These are phyloP conservation scores for Irpex sp. DNA, from an alignment of 1,284 basidiomycete genomes.

Conservation along the genomic window DNA sequence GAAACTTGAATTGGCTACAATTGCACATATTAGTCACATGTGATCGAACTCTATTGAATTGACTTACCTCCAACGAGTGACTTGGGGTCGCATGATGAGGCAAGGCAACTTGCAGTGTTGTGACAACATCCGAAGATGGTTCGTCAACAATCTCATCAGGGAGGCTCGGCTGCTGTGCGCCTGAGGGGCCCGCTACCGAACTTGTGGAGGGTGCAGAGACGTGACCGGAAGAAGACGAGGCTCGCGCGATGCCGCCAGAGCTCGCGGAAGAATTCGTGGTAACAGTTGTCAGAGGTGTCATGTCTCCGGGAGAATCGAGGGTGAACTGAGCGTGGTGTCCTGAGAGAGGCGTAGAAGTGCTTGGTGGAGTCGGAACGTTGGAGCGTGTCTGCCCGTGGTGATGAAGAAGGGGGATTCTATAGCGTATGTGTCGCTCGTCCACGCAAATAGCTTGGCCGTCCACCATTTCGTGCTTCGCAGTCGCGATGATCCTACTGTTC, in stretches of 20 bases:
- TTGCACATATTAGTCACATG: conserved; percentile 1
- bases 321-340: conserved; percentile 15
- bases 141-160: conserved; percentile 20
- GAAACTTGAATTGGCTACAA: conserved; percentile 60
- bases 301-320: conserved; percentile 20
- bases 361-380: conserved; percentile 15
- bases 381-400: conserved; percentile 16
- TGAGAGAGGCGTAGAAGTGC: conserved; percentile 8
- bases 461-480: conserved; percentile 68
- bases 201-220: conserved; percentile 1
- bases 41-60: background rate
- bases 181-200: background rate
- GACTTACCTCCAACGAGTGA: conserved; percentile 50
- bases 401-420: conserved; percentile 26
- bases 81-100: conserved; percentile 56
- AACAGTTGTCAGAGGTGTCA: conserved; percentile 26
- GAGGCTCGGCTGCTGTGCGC: conserved; percentile 5
- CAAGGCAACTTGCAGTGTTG: conserved; percentile 42
- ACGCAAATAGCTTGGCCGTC: conserved; percentile 56
- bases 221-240: background rate
- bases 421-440: conserved; percentile 32
- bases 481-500: conserved; percentile 59
- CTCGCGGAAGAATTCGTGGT: conserved; percentile 26
- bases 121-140: conserved; percentile 40
- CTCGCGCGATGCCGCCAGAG: conserved; percentile 1